Evolutionary conservation across 257 asterid species (phyloP), one percentile per base, ranked within the genome.

Genomic region (Penstemon davidsonii): DNA sequence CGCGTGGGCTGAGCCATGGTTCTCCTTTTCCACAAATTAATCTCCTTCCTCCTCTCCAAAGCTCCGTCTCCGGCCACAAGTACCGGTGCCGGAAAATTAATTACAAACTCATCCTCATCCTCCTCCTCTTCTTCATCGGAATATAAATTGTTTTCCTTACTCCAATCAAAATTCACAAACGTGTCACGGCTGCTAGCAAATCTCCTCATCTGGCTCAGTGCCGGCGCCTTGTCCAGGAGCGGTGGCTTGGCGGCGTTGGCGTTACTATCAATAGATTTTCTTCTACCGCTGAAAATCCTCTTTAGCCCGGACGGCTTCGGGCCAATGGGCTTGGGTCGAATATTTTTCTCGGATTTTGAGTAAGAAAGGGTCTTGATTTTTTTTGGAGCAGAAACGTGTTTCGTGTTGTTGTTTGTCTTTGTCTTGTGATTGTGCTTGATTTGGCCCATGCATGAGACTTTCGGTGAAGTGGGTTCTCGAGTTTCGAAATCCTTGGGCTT

Each of bases 21-120:
- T 78, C 89, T 79, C 50, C 87, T 77, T 66, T 81, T 84, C 89
- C 89, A 81, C 25, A 84, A 55, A 75, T 81, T 84, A 45, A 84
- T 79, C 70, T 84, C 87, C 66, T 73, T 84, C 66, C 74, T 84
- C 19, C 82, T 80, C 75, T 76, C 80, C 80, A 81, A 64, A 8
- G 40, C 57, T 8, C 52, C 44, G 44, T 11, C 62, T 41, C 58
- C 65, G 9, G 73, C 70, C 3, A 55, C 10, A 43, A 55, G 13
- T 4, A 78, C 63, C 8, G 81, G 86, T 56, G 84, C 79, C 8
- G 85, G 33, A 25, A 25, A 25, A 25, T 25, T 25, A 25, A 25
- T 25, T 25, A 25, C 33, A 25, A 25, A 25, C 33, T 25, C 33
- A 25, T 25, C 33, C 33, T 25, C 33, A 1, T 25, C 33, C 33